Conservation (phyloP, 2,329 filamentous ascomycete species). For the Apiospora saccharicola region DNA sequence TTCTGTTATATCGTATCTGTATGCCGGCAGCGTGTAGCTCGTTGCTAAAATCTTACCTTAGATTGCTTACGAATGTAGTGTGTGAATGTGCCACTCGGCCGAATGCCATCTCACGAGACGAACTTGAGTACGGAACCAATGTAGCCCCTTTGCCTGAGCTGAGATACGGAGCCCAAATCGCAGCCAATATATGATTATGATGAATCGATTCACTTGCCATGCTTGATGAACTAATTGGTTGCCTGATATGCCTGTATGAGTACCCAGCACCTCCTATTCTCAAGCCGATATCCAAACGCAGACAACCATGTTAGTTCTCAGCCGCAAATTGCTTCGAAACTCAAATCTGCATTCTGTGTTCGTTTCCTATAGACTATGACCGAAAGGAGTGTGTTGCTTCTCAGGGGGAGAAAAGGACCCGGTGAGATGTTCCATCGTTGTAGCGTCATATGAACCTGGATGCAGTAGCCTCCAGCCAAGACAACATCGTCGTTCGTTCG, state of each 20-base stretch:
- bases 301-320: neutral
- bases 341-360: neutral
- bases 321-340: neutral
- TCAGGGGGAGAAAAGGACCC: neutral
- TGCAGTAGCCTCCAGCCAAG: neutral
- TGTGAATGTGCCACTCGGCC: neutral
- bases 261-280: neutral
- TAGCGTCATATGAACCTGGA: neutral
- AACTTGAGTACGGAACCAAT: no score
- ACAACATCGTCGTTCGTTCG: neutral
- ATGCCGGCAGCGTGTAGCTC: neutral
- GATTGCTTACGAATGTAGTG: neutral
- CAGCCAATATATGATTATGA: neutral
- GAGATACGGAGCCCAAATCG: neutral
- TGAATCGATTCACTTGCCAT: neutral
- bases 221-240: neutral
- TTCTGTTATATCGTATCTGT: neutral
- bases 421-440: neutral
- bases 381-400: neutral
- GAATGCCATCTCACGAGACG: neutral
- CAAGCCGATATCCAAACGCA: neutral
- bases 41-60: conserved; percentile 2
- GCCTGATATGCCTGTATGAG: neutral
- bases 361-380: neutral
- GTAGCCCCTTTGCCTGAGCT: neutral